Conservation (phyloP, 83 land plant genomes). For the Picea abies region DNA sequence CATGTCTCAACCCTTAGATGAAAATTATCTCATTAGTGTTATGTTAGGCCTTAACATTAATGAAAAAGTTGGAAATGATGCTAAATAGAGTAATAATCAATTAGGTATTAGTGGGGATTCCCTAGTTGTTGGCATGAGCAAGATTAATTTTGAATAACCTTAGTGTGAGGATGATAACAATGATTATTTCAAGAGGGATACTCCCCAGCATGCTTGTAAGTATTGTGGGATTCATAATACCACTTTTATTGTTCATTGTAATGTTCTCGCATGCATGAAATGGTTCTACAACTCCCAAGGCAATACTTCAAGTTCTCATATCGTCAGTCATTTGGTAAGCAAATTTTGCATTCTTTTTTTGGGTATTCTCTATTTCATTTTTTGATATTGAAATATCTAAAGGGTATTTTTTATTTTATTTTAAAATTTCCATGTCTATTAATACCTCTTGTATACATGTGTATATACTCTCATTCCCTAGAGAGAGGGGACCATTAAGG, state of each 20-base stretch:
- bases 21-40: conserved; percentile 7
- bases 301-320: conserved; percentile 96
- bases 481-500: no score
- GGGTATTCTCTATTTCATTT: not conserved
- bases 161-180: conserved; percentile 66
- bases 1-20: conserved; percentile 23
- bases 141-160: conserved; percentile 82
- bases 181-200: conserved; percentile 81
- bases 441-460: no score
- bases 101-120: conserved; percentile 29
- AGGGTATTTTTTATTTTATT: no score
- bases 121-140: conserved; percentile 70
- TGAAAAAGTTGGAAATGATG: not conserved
- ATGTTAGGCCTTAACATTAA: conserved; percentile 8
- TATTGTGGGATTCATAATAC: conserved; percentile 96
- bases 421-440: no score
- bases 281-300: conserved; percentile 99
- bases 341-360: not conserved
- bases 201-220: conserved; percentile 90
- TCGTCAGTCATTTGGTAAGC: conserved; percentile 94
- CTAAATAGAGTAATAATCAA: not conserved
- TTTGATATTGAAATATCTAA: not conserved
- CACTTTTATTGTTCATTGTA: conserved; percentile 91
- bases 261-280: conserved; percentile 89
- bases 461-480: no score